Conservation (phyloP, 2,329 filamentous ascomycete species). For the Phialophora expanda region DNA sequence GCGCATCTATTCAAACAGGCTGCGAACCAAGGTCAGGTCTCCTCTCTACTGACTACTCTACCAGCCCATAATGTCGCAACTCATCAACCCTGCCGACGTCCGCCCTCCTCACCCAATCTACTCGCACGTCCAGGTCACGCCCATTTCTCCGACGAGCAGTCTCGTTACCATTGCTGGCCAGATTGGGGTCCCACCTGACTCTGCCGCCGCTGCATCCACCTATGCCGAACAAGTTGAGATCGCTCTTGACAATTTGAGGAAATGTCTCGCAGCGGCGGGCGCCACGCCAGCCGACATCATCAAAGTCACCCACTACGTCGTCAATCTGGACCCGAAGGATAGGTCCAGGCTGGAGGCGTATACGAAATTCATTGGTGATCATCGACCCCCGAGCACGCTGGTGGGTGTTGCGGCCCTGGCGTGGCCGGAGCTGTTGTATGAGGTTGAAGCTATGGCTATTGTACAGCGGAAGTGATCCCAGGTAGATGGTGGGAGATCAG, state of each 20-base stretch:
- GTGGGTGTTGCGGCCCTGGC: constrained; percentile 32
- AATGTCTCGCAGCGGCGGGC: constrained; percentile 29
- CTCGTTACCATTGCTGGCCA: constrained; percentile 33
- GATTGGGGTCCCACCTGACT: constrained; percentile 22
- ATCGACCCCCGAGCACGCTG: constrained; percentile 29
- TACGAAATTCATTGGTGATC: constrained; percentile 25
- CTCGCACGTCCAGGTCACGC: constrained; percentile 24
- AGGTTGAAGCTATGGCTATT: constrained; percentile 33
- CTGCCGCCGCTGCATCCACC: constrained; percentile 9
- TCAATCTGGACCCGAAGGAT: constrained; percentile 29
- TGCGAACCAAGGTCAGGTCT: too few species aligned
- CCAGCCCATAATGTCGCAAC: constrained; percentile 19
- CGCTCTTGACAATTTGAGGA: constrained; percentile 31
- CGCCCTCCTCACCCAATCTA: constrained; percentile 29
- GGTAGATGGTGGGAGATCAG: not conserved
- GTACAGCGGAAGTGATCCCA: constrained; percentile 20
- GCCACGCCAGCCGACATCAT: constrained; percentile 31
- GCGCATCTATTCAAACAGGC: too few species aligned
- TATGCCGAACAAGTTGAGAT: constrained; percentile 30
- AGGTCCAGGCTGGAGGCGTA: constrained; percentile 23
- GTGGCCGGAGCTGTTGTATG: constrained; percentile 25
- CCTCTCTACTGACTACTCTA: not conserved
- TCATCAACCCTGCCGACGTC: constrained; percentile 28
- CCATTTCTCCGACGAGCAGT: constrained; percentile 23
- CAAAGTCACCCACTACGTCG: constrained; percentile 31